A percentile compares a stretch with the other conserved stretches of the same genome.
These are phyloP conservation scores for Periconia sp. DNA, from an alignment of 2,329 filamentous ascomycete species.

Conservation along the genomic window DNA sequence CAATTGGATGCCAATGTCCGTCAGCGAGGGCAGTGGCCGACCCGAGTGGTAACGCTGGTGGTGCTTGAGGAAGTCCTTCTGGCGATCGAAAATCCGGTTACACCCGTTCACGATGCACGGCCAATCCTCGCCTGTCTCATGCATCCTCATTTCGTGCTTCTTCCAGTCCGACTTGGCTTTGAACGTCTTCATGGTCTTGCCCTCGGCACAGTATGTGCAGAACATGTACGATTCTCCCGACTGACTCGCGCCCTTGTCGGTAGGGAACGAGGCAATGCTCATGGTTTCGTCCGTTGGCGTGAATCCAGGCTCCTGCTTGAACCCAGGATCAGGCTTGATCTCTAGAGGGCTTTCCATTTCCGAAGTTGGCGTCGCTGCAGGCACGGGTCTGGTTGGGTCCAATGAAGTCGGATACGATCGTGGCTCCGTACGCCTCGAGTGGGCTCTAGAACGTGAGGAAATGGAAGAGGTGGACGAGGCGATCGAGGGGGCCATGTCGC, in stretches of 20 bases:
- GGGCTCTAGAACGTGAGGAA: slow-evolving; percentile 31
- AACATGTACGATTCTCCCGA: slow-evolving; percentile 40
- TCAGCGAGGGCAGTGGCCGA: slow-evolving; percentile 36
- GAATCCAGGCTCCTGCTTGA: slow-evolving; percentile 31
- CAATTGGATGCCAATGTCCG: slow-evolving; percentile 36
- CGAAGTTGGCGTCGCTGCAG: slow-evolving; percentile 31
- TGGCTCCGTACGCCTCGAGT: slow-evolving; percentile 30
- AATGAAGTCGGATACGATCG: slow-evolving; percentile 38
- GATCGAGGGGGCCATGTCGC: slow-evolving; percentile 31
- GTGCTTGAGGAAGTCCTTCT: slow-evolving; percentile 42
- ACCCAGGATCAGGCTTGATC: slow-evolving; percentile 27
- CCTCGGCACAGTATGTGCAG: slow-evolving; percentile 42
- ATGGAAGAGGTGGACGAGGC: slow-evolving; percentile 28
- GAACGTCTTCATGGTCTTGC: slow-evolving; percentile 38
- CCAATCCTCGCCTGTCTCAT: slow-evolving; percentile 44
- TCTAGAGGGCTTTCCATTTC: slow-evolving; percentile 36
- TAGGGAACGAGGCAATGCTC: slow-evolving; percentile 30
- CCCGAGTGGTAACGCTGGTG: slow-evolving; percentile 41
- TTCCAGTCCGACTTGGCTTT: slow-evolving; percentile 45
- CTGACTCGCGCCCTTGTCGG: slow-evolving; percentile 23
- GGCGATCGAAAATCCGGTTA: slow-evolving; percentile 38
- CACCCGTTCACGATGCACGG: slow-evolving; percentile 38
- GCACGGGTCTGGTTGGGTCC: slow-evolving; percentile 35
- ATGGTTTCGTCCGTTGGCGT: slow-evolving; percentile 36
- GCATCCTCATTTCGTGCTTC: slow-evolving; percentile 43